phyloP scores from a whole-genome alignment of 2,329 filamentous ascomycete genomes.

The Beauveria varroae region DNA sequence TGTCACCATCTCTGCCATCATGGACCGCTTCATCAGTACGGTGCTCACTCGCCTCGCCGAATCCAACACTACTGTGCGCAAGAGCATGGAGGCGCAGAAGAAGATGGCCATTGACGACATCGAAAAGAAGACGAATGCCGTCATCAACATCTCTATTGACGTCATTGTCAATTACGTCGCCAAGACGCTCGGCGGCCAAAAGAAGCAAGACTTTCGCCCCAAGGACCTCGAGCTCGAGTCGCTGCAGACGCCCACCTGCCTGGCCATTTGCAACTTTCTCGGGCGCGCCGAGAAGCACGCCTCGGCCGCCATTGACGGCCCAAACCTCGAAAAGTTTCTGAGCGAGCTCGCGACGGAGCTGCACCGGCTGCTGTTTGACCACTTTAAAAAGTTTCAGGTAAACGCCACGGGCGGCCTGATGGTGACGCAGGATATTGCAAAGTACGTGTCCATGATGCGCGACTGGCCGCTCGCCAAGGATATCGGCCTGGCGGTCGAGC shows the following conservation, averaged over 20 bases:
- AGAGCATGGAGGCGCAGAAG: slow-evolving; percentile 81
- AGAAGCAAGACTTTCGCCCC: slow-evolving; percentile 86
- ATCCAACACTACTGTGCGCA: slow-evolving; percentile 80
- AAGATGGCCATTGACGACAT: slow-evolving; percentile 66
- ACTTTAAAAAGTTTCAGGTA: slow-evolving; percentile 90
- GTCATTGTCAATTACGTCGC: slow-evolving; percentile 70
- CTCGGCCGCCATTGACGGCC: slow-evolving; percentile 66
- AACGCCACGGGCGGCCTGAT: slow-evolving; percentile 90
- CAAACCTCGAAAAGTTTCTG: slow-evolving; percentile 75
- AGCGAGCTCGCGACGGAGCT: slow-evolving; percentile 77
- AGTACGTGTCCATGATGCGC: slow-evolving; percentile 80
- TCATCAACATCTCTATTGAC: slow-evolving; percentile 50
- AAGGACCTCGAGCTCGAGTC: slow-evolving; percentile 72
- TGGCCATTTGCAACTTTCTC: slow-evolving; percentile 74
- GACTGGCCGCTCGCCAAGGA: slow-evolving; percentile 71
- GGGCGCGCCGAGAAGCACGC: slow-evolving; percentile 56
- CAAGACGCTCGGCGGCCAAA: slow-evolving; percentile 67
- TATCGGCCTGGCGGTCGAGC: slow-evolving; percentile 64
- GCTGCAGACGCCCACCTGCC: slow-evolving; percentile 80
- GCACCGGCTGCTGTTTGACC: slow-evolving; percentile 73
- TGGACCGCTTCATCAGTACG: slow-evolving; percentile 85
- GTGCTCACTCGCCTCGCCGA: slow-evolving; percentile 86
- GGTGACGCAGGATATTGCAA: slow-evolving; percentile 92
- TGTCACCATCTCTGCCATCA: slow-evolving; percentile 84
- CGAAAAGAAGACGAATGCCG: slow-evolving; percentile 70